Percentiles rank a stretch among this genome's conserved stretches.
Conservation (phyloP, 805 yeast genomes). For the Myxozyma melibiosi region DNA sequence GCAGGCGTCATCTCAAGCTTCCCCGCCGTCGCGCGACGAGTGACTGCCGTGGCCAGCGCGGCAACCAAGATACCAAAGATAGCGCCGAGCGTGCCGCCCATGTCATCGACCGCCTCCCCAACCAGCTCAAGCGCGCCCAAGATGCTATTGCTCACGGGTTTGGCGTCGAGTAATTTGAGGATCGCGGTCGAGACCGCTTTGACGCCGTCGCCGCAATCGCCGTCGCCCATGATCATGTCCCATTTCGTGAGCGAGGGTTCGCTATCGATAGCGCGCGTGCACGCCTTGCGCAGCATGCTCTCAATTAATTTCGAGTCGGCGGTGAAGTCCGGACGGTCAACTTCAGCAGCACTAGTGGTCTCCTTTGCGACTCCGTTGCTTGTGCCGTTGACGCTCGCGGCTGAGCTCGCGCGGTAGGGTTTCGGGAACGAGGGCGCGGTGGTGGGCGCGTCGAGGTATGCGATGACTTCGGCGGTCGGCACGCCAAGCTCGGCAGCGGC, state of each 20-base stretch:
- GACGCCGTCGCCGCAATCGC: constrained; percentile 93
- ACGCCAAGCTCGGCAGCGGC: constrained; percentile 14
- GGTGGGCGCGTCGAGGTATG: constrained; percentile 29
- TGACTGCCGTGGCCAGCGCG: constrained; percentile 56
- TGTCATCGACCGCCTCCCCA: constrained; percentile 80
- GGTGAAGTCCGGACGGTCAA: constrained; percentile 12
- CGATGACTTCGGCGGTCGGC: constrained; percentile 10
- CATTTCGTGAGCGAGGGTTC: constrained; percentile 84
- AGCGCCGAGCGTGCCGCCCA: constrained; percentile 99
- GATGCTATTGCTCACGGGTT: constrained; percentile 53
- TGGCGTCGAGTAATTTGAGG: constrained; percentile 52
- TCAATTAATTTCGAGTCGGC: constrained; percentile 11
- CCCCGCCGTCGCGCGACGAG: neutral
- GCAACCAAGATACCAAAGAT: constrained; percentile 82
- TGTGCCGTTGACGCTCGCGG: neutral
- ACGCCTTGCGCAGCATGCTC: constrained; percentile 49
- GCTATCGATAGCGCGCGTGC: constrained; percentile 54
- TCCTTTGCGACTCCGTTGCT: neutral
- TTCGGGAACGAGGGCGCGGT: constrained; percentile 31
- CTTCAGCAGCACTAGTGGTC: neutral
- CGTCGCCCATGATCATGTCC: constrained; percentile 92
- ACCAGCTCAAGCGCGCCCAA: constrained; percentile 45
- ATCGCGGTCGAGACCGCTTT: constrained; percentile 79
- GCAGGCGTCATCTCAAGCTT: constrained; percentile 16
- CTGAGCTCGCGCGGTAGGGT: constrained; percentile 3